phyloP scores from a whole-genome alignment of 176 grass and related monocot species.

The Pharus latifolius region DNA sequence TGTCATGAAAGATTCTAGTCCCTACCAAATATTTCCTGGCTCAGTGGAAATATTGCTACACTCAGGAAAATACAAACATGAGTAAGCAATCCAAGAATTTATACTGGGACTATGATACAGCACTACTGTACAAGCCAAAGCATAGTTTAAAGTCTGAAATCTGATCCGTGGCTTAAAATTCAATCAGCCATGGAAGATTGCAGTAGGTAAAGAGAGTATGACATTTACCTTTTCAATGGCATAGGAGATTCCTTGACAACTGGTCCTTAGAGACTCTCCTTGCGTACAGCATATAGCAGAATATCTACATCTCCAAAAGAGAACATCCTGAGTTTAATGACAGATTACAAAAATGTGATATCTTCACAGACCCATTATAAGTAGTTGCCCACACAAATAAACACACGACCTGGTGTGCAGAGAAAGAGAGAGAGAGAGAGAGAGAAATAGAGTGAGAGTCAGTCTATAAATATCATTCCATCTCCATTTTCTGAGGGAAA shows the following conservation, averaged over 20 bases:
- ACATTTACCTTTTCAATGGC: background rate
- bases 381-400: background rate
- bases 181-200: background rate
- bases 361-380: background rate
- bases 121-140: no score
- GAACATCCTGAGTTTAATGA: background rate
- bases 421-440: background rate
- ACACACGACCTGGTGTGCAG: background rate
- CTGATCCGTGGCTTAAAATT: no score
- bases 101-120: no score
- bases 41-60: background rate
- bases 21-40: background rate
- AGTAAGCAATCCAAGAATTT: background rate
- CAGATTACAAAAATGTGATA: background rate
- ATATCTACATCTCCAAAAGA: background rate
- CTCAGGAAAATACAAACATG: background rate
- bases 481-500: background rate
- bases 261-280: no score
- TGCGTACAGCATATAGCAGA: no score
- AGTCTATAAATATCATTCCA: conserved; percentile 2
- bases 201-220: background rate
- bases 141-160: no score
- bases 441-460: no score
- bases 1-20: background rate
- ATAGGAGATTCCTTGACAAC: no score